Evolutionary conservation across 768 basidiomycete genomes (phyloP).

Genomic region (Austroboletus eburneus): DNA sequence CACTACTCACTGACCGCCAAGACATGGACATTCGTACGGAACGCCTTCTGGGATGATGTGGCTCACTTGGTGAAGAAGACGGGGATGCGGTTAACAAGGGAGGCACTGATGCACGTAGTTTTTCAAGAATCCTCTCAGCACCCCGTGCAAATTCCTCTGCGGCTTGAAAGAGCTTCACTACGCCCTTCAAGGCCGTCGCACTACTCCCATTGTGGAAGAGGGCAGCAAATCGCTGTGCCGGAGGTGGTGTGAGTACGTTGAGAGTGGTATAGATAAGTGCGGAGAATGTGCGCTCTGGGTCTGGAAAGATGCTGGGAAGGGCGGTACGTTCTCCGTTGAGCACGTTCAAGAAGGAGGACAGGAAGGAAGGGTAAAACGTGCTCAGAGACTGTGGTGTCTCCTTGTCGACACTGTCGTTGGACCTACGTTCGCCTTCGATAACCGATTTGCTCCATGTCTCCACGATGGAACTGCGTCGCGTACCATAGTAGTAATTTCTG

Average conservation of each 20-base stretch:
- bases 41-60: constrained; percentile 43
- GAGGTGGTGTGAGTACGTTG: constrained; percentile 74
- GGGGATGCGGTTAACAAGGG: constrained; percentile 17
- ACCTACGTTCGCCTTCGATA: constrained; percentile 32
- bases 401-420: constrained; percentile 36
- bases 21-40: constrained; percentile 67
- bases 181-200: constrained; percentile 56
- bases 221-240: constrained; percentile 72
- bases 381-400: constrained; percentile 48
- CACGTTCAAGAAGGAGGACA: constrained; percentile 57
- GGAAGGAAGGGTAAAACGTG: constrained; percentile 74
- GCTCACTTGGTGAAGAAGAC: constrained; percentile 21
- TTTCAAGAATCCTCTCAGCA: constrained; percentile 75
- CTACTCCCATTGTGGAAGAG: constrained; percentile 60
- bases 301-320: constrained; percentile 84
- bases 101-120: constrained; percentile 43
- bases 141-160: constrained; percentile 81
- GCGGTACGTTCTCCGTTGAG: constrained; percentile 68
- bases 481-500: constrained; percentile 90
- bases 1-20: constrained; percentile 39
- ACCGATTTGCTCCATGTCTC: constrained; percentile 62
- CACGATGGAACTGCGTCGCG: constrained; percentile 62
- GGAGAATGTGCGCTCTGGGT: constrained; percentile 72
- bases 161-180: constrained; percentile 66
- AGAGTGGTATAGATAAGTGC: constrained; percentile 80